Conservation (phyloP, 1,284 basidiomycete species). For the Irpex lacteus region DNA sequence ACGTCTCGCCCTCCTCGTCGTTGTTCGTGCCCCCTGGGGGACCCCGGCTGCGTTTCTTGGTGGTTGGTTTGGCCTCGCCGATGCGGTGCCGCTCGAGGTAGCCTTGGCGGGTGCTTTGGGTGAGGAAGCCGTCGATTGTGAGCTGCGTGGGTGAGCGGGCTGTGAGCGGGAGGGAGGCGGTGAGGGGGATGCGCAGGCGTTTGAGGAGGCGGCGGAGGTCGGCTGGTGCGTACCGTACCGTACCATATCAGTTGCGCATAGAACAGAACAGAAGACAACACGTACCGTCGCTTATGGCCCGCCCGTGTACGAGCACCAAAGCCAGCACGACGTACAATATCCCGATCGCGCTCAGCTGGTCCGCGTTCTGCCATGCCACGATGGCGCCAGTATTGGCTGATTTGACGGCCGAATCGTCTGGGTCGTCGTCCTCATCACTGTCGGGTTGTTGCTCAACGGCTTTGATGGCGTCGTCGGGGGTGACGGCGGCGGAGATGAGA, state of each 20-base stretch:
- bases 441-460: conserved; percentile 53
- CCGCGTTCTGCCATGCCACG: conserved; percentile 63
- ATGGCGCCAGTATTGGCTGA: conserved; percentile 56
- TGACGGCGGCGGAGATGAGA: conserved; percentile 57
- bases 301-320: conserved; percentile 68
- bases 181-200: conserved; percentile 51
- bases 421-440: conserved; percentile 31
- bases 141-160: conserved; percentile 47
- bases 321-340: conserved; percentile 69
- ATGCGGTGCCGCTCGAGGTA: conserved; percentile 58
- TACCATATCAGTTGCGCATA: neutral
- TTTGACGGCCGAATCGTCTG: conserved; percentile 26
- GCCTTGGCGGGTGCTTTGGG: conserved; percentile 55
- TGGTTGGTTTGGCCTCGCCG: conserved; percentile 21
- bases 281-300: conserved; percentile 64
- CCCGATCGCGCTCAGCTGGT: conserved; percentile 62
- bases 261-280: conserved; percentile 10
- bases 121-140: conserved; percentile 56
- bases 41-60: conserved; percentile 49
- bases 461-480: conserved; percentile 53
- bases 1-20: conserved; percentile 49
- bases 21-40: conserved; percentile 29
- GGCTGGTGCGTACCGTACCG: conserved; percentile 30
- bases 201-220: conserved; percentile 64
- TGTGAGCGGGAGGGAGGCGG: conserved; percentile 42